Percentiles rank a stretch among this genome's conserved stretches.
phyloP scores from a whole-genome alignment of 495 filamentous ascomycete species.

The Aspergillus haitiensis region DNA sequence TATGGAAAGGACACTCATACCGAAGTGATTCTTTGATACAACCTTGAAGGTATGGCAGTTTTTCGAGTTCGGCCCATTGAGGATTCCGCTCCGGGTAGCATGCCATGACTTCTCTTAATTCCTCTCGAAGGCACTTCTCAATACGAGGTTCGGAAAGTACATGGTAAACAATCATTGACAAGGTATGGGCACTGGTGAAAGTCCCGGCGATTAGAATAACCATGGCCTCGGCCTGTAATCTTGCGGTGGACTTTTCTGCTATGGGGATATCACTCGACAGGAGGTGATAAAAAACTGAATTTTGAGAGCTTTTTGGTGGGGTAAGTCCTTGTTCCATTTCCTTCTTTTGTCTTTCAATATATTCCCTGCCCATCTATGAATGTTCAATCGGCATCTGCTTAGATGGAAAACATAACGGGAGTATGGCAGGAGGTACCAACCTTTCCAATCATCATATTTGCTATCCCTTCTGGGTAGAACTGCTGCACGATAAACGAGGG shows the following conservation, averaged over 20 bases:
- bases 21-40: conserved; percentile 13
- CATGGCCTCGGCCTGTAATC: conserved; percentile 3
- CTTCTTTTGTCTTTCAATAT: neutral
- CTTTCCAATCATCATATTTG: neutral
- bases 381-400: neutral
- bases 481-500: neutral
- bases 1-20: neutral
- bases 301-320: neutral
- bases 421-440: neutral
- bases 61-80: conserved; percentile 12
- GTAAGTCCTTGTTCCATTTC: neutral
- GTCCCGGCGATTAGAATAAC: conserved; percentile 7
- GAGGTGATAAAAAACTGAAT: conserved; percentile 13
- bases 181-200: neutral
- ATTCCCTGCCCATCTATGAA: neutral
- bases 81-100: neutral
- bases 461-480: neutral
- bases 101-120: conserved; percentile 13
- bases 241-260: conserved; percentile 1
- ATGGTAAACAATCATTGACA: conserved; percentile 10
- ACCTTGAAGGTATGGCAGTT: conserved; percentile 10
- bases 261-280: conserved; percentile 9
- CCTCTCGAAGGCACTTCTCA: neutral
- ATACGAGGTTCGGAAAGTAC: neutral
- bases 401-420: no score